Base-by-base conservation (phyloP, 352 stramenopile genomes). In the Phytophthora ohioensis region DNA sequence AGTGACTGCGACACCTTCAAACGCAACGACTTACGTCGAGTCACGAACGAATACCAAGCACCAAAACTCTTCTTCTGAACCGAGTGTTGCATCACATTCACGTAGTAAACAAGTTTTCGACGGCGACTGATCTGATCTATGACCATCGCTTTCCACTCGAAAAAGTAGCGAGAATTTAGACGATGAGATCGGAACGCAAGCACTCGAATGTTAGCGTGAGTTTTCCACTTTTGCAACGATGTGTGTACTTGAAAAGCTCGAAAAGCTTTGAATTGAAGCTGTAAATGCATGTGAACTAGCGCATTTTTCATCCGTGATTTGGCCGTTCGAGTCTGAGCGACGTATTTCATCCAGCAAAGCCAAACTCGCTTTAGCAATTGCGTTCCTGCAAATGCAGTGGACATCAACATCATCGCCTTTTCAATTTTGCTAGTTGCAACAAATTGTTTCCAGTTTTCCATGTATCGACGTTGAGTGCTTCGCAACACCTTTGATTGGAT, bases 1-100 rank as follows among this genome's bases (percentile, higher is more conserved):
- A 91, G 32, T 0, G 76, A 60, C 10, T 58, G 49, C 0, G 73
- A 68, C 3, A 70, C 64, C 34, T 75, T 87, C 1, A 35, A 27
- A 12, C 65, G 67, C 5, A 81, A 36, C 2, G 67, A 17, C 2
- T 71, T 55, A 0, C 72, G 75, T 10, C 66, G 64, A 27, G 5
- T n/a, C 0, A 63, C 48, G 48, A 82, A 87, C 0, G 49, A 62
- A 0, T 42, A 47, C 84, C 81, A 92, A 1, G 61, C 56, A 4
- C 48, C 3, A 38, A 92, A 82, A 46, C 73, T 81, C 39, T 70
- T 76, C 8, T 43, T 67, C 65, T 91, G 82, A 0, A 64, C 17
- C 3, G 74, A 64, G 27, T 86, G 39, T 34, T 87, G 76, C 45
- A 86, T 66, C 42, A 82, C 15, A 10, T 79, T 65, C 7, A 90